phyloP scores from a whole-genome alignment of 1,139 yeast genomes.

The Hansenula anomala region DNA sequence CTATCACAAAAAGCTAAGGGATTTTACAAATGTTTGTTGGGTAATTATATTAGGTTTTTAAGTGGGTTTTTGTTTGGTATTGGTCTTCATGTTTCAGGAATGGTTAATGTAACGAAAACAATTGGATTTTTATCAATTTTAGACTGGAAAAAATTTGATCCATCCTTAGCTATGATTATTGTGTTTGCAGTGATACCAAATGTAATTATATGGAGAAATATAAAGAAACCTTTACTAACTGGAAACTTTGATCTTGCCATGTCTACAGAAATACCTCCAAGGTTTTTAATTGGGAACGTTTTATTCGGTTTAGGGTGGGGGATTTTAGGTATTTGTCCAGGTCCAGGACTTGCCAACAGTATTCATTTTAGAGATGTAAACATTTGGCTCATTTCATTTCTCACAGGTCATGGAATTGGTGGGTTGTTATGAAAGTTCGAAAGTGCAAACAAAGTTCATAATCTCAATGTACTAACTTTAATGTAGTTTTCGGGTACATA shows the following conservation, averaged over 20 bases:
- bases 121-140: slow-evolving; percentile 38
- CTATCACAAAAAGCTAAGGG: slow-evolving; percentile 6
- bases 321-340: slow-evolving; percentile 41
- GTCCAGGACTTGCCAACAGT: slow-evolving; percentile 31
- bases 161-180: slow-evolving; percentile 38
- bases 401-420: not conserved
- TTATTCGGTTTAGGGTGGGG: slow-evolving; percentile 47
- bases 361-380: not conserved
- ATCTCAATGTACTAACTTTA: no score
- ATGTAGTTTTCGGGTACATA: no score
- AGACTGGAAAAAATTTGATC: slow-evolving; percentile 33
- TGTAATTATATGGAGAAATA: slow-evolving; percentile 26
- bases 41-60: slow-evolving; percentile 23
- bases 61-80: slow-evolving; percentile 39
- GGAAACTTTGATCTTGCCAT: slow-evolving; percentile 21
- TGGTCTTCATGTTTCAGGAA: slow-evolving; percentile 40
- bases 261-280: slow-evolving; percentile 18
- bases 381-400: not conserved
- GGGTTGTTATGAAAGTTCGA: no score
- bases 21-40: not conserved
- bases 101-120: slow-evolving; percentile 38
- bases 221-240: slow-evolving; percentile 21
- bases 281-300: slow-evolving; percentile 33
- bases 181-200: slow-evolving; percentile 40
- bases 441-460: no score